These are phyloP conservation scores for Neodidymelliopsis sp. DNA, from an alignment of 2,329 filamentous ascomycete genomes.

Conservation along the genomic window DNA sequence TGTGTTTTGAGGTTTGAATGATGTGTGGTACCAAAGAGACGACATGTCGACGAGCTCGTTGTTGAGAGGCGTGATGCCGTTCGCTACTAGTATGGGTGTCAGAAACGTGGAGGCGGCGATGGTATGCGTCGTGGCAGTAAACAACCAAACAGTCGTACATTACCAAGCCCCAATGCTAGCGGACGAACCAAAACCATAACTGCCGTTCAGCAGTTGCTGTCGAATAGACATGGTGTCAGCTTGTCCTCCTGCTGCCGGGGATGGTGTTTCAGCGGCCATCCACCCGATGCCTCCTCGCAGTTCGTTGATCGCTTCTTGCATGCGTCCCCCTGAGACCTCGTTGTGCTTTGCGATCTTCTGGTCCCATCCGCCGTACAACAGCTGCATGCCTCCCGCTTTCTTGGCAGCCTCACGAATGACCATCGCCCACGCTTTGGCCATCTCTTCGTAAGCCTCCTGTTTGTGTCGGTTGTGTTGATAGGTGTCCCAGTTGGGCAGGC, in stretches of 20 bases:
- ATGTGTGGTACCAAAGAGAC: too few species aligned
- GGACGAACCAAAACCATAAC: constrained; percentile 62
- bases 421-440: constrained; percentile 89
- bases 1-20: too few species aligned
- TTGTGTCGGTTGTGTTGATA: constrained; percentile 91
- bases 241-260: constrained; percentile 29
- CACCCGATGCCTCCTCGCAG: constrained; percentile 79
- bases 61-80: too few species aligned
- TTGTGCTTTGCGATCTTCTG: constrained; percentile 87
- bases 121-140: neutral
- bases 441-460: constrained; percentile 94
- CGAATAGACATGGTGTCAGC: constrained; percentile 47
- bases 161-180: constrained; percentile 66
- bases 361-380: constrained; percentile 94
- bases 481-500: constrained; percentile 88
- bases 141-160: constrained; percentile 17
- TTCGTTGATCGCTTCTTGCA: constrained; percentile 80
- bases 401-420: constrained; percentile 92
- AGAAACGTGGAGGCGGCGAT: too few species aligned
- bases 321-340: constrained; percentile 80
- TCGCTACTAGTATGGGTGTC: too few species aligned
- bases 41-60: too few species aligned
- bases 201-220: constrained; percentile 62
- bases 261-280: constrained; percentile 64
- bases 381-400: constrained; percentile 81